Conservation (phyloP, 768 basidiomycete genomes). For the Fistulinella prunicolor region DNA sequence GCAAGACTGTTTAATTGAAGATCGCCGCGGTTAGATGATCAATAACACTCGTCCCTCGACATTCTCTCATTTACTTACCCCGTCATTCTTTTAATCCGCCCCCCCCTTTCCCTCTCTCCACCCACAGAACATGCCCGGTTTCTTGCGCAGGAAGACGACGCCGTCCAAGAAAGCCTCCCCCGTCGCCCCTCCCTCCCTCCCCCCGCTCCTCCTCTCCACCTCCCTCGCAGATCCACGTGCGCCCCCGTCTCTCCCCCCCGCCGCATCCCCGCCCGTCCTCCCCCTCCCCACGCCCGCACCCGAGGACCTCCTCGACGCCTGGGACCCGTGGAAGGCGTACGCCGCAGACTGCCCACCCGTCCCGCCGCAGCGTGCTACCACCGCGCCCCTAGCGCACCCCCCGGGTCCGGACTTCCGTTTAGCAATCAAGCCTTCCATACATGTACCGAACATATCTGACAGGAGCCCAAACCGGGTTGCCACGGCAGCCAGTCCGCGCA, state of each 20-base stretch:
- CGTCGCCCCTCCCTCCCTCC: conserved; percentile 28
- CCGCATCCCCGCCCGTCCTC: conserved; percentile 16
- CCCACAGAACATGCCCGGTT: conserved; percentile 44
- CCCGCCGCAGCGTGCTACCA: neutral
- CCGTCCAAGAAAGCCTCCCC: conserved; percentile 1
- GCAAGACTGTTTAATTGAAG: conserved; percentile 13
- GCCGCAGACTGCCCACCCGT: neutral
- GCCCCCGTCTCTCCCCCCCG: conserved; percentile 2
- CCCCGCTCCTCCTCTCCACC: conserved; percentile 43
- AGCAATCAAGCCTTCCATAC: conserved; percentile 7
- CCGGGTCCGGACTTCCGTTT: no score
- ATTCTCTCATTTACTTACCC: neutral
- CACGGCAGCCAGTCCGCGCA: conserved; percentile 12
- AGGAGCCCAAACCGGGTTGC: conserved; percentile 18
- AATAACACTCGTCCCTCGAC: neutral
- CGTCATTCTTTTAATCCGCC: conserved; percentile 11
- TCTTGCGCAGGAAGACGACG: conserved; percentile 52
- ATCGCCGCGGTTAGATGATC: conserved; percentile 14
- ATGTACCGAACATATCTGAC: neutral
- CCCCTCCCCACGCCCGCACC: neutral
- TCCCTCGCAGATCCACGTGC: conserved; percentile 24
- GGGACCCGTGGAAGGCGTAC: conserved; percentile 26
- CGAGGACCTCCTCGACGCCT: conserved; percentile 3
- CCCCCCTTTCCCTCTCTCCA: no score
- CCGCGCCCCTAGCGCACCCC: neutral